These are phyloP conservation scores for Hypholoma fasciculare DNA, from an alignment of 768 basidiomycete species.

Conservation along the genomic window DNA sequence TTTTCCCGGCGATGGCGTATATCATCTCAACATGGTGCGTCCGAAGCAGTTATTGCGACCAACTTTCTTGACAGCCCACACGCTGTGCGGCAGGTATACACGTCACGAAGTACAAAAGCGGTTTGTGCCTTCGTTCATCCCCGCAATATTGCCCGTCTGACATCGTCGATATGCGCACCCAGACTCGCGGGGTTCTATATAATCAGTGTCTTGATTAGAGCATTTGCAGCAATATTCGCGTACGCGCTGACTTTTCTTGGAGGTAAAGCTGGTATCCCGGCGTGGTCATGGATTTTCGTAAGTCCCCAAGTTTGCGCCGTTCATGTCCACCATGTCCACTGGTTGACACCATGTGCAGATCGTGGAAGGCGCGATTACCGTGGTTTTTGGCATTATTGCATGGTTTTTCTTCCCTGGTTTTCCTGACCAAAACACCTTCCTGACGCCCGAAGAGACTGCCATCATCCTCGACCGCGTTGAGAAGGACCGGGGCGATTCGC, in stretches of 20 bases:
- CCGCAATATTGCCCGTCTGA: background rate
- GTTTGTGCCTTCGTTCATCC: constrained; percentile 21
- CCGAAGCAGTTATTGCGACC: background rate
- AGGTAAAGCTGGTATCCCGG: constrained; percentile 40
- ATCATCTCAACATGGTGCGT: constrained; percentile 50
- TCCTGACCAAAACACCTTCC: constrained; percentile 48
- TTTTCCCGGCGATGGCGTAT: constrained; percentile 50
- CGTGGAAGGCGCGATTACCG: constrained; percentile 48
- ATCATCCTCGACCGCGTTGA: constrained; percentile 44
- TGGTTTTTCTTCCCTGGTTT: constrained; percentile 48
- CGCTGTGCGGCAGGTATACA: constrained; percentile 38
- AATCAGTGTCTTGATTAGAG: constrained; percentile 41
- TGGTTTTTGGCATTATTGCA: constrained; percentile 39
- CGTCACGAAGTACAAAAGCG: constrained; percentile 53
- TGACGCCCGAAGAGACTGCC: constrained; percentile 39
- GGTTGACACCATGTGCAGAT: constrained; percentile 30
- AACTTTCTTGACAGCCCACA: background rate
- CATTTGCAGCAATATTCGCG: constrained; percentile 49
- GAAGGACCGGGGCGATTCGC: constrained; percentile 48
- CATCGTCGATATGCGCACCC: background rate
- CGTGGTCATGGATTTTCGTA: constrained; percentile 58
- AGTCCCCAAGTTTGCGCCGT: constrained; percentile 7
- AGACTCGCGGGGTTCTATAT: constrained; percentile 50
- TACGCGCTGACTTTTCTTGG: constrained; percentile 42
- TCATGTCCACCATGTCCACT: background rate